phyloP scores from a whole-genome alignment of 495 filamentous ascomycete genomes.

The Penicillium riverlandense region DNA sequence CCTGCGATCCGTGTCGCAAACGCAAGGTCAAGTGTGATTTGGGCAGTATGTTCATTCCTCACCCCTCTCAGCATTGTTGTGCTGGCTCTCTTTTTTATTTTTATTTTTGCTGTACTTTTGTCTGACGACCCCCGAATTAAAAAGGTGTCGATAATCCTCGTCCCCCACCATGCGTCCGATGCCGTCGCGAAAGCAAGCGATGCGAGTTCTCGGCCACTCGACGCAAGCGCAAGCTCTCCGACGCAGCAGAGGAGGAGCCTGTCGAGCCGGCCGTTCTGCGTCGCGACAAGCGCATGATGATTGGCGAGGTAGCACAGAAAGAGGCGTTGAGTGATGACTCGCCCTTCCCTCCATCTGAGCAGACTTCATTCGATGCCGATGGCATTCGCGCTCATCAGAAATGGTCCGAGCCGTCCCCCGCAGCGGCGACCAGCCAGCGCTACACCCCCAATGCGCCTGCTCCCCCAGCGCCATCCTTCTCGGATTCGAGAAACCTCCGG shows the following conservation, averaged over 20 bases:
- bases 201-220: slow-evolving; percentile 97
- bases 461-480: slow-evolving; percentile 18
- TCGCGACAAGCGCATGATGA: slow-evolving; percentile 46
- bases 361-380: slow-evolving; percentile 20
- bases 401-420: slow-evolving; percentile 24
- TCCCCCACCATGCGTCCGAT: slow-evolving; percentile 89
- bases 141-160: slow-evolving; percentile 79
- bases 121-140: not conserved
- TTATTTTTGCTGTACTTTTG: not conserved
- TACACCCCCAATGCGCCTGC: slow-evolving; percentile 21
- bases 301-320: slow-evolving; percentile 32
- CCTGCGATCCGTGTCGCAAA: slow-evolving; percentile 84
- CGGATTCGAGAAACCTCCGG: slow-evolving; percentile 23
- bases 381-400: slow-evolving; percentile 17
- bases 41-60: slow-evolving; percentile 47
- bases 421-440: slow-evolving; percentile 9
- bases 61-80: not conserved
- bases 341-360: slow-evolving; percentile 21
- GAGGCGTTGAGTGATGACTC: slow-evolving; percentile 18
- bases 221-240: slow-evolving; percentile 74
- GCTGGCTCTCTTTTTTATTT: slow-evolving; percentile 6
- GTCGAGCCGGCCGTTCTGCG: slow-evolving; percentile 37
- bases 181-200: slow-evolving; percentile 85
- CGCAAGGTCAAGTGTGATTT: slow-evolving; percentile 92
- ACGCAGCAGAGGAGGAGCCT: slow-evolving; percentile 48